Percentiles rank a stretch among this genome's conserved stretches.
These are phyloP conservation scores for Adansonia madagascariensis DNA, from an alignment of 441 rosid species.

Conservation along the genomic window DNA sequence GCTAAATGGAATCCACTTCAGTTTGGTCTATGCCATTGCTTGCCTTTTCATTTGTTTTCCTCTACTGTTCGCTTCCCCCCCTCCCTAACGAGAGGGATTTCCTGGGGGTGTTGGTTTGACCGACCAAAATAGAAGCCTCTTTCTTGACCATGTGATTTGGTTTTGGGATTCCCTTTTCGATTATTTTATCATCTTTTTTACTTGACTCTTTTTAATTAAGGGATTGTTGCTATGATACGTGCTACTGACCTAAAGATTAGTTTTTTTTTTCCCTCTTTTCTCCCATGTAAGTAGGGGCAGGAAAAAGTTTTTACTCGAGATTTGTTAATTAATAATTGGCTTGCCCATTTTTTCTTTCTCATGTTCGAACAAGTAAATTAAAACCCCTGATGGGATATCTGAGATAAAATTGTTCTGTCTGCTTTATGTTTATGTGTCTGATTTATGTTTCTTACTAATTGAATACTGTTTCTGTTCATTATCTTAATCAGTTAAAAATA, in stretches of 20 bases:
- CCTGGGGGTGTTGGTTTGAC: neutral
- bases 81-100: neutral
- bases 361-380: neutral
- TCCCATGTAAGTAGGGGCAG: neutral
- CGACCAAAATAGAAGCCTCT: neutral
- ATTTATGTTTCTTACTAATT: neutral
- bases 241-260: neutral
- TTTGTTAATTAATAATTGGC: neutral
- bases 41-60: neutral
- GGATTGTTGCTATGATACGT: neutral
- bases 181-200: neutral
- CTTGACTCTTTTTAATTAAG: neutral
- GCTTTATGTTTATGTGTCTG: neutral
- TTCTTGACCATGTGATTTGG: neutral
- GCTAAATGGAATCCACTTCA: constrained; percentile 4
- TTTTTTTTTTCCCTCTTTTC: neutral
- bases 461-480: neutral
- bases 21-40: neutral
- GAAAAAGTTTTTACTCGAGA: neutral
- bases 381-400: neutral
- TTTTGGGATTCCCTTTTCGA: neutral
- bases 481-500: neutral
- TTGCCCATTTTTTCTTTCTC: neutral
- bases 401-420: neutral
- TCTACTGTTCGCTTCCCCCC: neutral